phyloP scores from a whole-genome alignment of 2,329 filamentous ascomycete genomes.

The Exophiala alcalophila region DNA sequence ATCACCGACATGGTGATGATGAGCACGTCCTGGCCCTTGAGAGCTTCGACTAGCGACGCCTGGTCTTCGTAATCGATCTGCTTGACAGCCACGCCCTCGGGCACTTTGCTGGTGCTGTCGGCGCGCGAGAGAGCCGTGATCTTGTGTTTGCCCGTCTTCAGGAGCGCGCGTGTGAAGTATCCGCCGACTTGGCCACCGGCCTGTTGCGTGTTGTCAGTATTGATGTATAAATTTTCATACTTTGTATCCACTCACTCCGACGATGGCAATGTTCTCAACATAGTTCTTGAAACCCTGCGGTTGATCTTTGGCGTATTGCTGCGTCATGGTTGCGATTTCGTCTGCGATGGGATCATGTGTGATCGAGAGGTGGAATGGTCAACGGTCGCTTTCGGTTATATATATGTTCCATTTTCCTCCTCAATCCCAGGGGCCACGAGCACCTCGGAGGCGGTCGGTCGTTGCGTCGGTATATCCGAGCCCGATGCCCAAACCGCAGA shows the following conservation, averaged over 20 bases:
- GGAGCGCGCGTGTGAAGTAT: constrained; percentile 38
- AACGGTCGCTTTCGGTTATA: no score
- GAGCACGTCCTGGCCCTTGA: constrained; percentile 56
- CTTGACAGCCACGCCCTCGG: constrained; percentile 40
- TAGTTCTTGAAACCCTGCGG: constrained; percentile 38
- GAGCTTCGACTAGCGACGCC: constrained; percentile 47
- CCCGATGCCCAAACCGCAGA: no score
- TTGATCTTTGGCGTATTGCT: constrained; percentile 50
- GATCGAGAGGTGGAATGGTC: no score
- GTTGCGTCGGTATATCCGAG: no score
- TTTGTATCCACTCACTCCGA: constrained; percentile 42
- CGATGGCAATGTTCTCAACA: constrained; percentile 40
- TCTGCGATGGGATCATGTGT: no score
- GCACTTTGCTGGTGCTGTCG: constrained; percentile 44
- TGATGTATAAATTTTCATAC: no score
- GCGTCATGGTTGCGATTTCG: constrained; percentile 8
- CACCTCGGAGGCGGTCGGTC: no score
- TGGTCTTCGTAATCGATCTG: constrained; percentile 48
- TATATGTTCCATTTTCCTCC: neutral
- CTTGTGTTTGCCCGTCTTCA: constrained; percentile 49
- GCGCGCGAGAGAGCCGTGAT: constrained; percentile 54
- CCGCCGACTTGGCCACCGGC: constrained; percentile 52
- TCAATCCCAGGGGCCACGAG: no score
- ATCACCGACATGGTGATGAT: constrained; percentile 53
- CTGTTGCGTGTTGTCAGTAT: constrained; percentile 49